phyloP scores from a whole-genome alignment of 495 filamentous ascomycete genomes.

The Rostrohypoxylon terebratum region DNA sequence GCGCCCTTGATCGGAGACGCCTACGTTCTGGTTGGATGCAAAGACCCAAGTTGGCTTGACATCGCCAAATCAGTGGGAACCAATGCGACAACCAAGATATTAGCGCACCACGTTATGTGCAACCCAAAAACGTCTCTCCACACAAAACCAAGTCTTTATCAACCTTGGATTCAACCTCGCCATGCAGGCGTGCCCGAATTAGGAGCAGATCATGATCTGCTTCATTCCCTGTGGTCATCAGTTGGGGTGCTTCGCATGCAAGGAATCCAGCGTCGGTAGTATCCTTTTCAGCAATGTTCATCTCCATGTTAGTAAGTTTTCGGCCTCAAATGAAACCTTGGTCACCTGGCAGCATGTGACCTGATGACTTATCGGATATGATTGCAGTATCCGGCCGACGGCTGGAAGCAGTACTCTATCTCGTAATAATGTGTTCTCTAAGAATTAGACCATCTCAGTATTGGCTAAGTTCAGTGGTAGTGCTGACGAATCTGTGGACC shows the following conservation, averaged over 20 bases:
- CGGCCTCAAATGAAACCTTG: not conserved
- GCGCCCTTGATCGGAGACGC: not conserved
- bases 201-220: constrained; percentile 9
- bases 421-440: not conserved
- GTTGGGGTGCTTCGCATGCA: not conserved
- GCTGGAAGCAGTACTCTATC: not conserved
- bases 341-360: not conserved
- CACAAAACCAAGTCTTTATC: not conserved
- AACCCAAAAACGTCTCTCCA: not conserved
- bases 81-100: not conserved
- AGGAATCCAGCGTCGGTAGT: not conserved
- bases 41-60: not conserved
- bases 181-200: constrained; percentile 16
- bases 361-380: not conserved
- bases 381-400: not conserved
- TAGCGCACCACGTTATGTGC: not conserved
- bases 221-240: not conserved
- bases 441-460: not conserved
- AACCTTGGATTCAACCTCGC: not conserved
- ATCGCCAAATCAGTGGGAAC: not conserved
- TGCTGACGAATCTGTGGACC: constrained; percentile 1
- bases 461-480: not conserved
- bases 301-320: not conserved
- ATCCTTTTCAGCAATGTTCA: not conserved
- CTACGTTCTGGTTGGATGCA: not conserved